These are phyloP conservation scores for Thielaviopsis populi DNA, from an alignment of 2,329 filamentous ascomycete genomes.

Conservation along the genomic window DNA sequence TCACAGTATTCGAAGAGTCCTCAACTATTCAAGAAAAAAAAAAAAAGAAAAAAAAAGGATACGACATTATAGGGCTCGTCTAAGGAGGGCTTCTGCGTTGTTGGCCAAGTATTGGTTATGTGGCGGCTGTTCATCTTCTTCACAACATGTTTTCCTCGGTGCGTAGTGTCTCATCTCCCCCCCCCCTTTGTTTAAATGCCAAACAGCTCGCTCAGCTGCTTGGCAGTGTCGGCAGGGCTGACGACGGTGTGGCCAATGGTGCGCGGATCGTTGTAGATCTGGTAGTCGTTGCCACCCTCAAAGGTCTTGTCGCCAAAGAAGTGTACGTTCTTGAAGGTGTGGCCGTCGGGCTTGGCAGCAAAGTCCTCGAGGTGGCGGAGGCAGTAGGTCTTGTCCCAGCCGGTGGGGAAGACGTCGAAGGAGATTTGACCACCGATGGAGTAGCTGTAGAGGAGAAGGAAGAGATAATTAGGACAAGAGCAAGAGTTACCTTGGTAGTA, in stretches of 20 bases:
- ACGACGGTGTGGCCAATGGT: constrained; percentile 76
- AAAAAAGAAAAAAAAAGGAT: not conserved
- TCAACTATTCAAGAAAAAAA: not conserved
- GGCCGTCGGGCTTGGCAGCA: constrained; percentile 50
- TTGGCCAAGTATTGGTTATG: not conserved
- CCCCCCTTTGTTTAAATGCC: constrained; percentile 32
- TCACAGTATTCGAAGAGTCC: not conserved
- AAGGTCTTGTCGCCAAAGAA: constrained; percentile 97
- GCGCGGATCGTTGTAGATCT: constrained; percentile 73
- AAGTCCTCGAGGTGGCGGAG: constrained; percentile 74
- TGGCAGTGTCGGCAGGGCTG: constrained; percentile 68
- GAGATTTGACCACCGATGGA: constrained; percentile 96
- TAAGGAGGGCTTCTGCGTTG: not conserved
- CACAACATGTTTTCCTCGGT: not conserved
- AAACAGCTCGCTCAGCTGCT: constrained; percentile 68
- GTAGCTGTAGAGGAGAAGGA: constrained; percentile 39
- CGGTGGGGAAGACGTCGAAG: constrained; percentile 90
- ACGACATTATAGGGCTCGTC: not conserved
- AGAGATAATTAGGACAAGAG: not conserved
- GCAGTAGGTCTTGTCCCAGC: constrained; percentile 99
- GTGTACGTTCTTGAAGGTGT: constrained; percentile 77
- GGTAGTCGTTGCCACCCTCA: constrained; percentile 84
- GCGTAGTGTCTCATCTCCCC: no score
- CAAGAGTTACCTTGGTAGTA: not conserved
- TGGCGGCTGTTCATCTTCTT: not conserved